A percentile compares a stretch with the other conserved stretches of the same genome.
These are phyloP conservation scores for Phytophthora palmivora DNA, from an alignment of 352 stramenopile species.

Conservation along the genomic window DNA sequence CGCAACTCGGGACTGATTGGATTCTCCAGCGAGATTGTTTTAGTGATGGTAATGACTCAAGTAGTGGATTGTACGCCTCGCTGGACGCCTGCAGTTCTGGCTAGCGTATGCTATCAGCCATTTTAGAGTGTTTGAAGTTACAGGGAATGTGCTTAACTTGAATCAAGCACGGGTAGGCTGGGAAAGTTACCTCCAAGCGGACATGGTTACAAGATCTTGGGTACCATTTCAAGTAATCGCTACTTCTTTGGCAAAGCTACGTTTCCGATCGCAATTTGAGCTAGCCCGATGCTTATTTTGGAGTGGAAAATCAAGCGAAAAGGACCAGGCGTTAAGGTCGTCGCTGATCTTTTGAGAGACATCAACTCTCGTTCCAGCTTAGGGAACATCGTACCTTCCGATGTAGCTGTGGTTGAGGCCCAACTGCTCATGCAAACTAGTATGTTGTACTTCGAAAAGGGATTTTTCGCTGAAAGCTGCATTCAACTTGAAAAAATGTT, in stretches of 20 bases:
- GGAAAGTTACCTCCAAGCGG: conserved; percentile 44
- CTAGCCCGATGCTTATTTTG: conserved; percentile 55
- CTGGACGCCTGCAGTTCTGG: conserved; percentile 57
- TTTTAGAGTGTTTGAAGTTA: conserved; percentile 58
- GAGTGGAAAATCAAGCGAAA: conserved; percentile 32
- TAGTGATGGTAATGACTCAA: neutral
- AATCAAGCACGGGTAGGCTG: conserved; percentile 49
- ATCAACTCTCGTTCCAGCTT: neutral
- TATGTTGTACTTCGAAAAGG: conserved; percentile 52
- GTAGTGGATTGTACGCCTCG: conserved; percentile 9
- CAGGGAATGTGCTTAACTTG: conserved; percentile 52
- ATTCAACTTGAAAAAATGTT: conserved; percentile 35
- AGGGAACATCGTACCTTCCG: neutral
- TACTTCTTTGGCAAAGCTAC: conserved; percentile 22
- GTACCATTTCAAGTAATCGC: conserved; percentile 18
- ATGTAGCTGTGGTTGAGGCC: conserved; percentile 14
- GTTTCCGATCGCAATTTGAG: conserved; percentile 38
- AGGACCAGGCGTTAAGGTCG: conserved; percentile 24
- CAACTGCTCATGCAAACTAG: conserved; percentile 51
- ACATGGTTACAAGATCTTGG: conserved; percentile 21
- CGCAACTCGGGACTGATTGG: conserved; percentile 39
- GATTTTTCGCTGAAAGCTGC: conserved; percentile 22
- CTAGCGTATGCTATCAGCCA: conserved; percentile 62
- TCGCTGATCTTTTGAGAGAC: conserved; percentile 27
- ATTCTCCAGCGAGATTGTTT: conserved; percentile 17